Evolutionary conservation across 768 basidiomycete species (phyloP), one percentile per base, ranked within the genome.

Genomic region (Agaricus blazei): DNA sequence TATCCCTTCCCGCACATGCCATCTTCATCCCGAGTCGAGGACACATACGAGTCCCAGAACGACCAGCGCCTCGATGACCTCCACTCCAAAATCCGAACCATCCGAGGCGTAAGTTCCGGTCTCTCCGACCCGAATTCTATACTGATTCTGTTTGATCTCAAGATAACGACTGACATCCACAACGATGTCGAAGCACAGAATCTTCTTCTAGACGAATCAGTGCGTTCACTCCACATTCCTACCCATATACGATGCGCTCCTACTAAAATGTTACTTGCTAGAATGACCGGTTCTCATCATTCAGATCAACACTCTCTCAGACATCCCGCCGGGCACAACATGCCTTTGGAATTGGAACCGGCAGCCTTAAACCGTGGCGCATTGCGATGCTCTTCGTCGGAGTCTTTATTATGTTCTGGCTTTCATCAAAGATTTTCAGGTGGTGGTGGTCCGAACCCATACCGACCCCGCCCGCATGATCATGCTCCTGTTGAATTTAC

Each of bases 141-240:
- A 19, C 44, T 37, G 36, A 52, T 43, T 6, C n/a, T 38, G 34
- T 15, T 59, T 48, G 38, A 19, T 36, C 45, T 37, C 8, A 34
- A 93, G 90, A 78, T 94, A n/a, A 93, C 91, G 11, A 88, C 83
- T 2, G 91, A 94, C 71, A 92, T 94, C 38, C 78, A 94, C 65
- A 80, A 83, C 58, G 92, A 93, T 63, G 86, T 86, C 1, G 91
- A 94, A 69, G 74, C 85, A 9, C 92, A 93, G 71, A 93, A 93
- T 63, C 64, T 80, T 2, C 80, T 87, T 52, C 73, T 94, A 26
- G 90, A 93, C 62, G 82, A 87, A 38, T 84, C 90, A 2, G 90
- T 90, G 57, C 59, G 85, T 65, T 48, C 38, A 6, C 12, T 6
- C 54, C 29, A 2, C 23, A 6, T n/a, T 52, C 12, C 11, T 9